Conservation (phyloP, 257 asterid species). For the Solanum tacnaense region DNA sequence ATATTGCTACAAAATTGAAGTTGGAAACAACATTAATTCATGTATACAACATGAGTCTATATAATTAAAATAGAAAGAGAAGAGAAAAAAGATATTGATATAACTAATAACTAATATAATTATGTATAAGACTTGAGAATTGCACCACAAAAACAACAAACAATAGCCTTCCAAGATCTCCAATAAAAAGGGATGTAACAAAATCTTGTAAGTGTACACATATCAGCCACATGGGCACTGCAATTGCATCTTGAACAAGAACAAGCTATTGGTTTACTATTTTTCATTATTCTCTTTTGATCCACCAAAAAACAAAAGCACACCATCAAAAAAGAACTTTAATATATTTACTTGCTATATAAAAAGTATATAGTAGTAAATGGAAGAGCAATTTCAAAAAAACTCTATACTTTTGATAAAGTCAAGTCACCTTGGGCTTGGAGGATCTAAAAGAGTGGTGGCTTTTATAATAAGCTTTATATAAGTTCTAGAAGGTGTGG, state of each 20-base stretch:
- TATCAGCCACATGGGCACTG: conserved; percentile 60
- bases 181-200: conserved; percentile 56
- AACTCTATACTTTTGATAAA: background rate
- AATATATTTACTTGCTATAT: background rate
- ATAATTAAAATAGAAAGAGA: background rate
- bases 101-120: background rate
- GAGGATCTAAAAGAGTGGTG: background rate
- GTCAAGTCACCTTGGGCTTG: background rate
- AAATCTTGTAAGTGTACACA: conserved; percentile 63
- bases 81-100: background rate
- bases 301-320: conserved; percentile 80
- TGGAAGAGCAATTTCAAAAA: background rate
- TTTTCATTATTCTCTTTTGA: conserved; percentile 43
- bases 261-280: conserved; percentile 61
- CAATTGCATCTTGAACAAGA: conserved; percentile 61
- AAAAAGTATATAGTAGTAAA: background rate
- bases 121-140: conserved; percentile 56
- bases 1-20: too few species aligned
- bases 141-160: conserved; percentile 59
- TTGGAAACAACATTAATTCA: too few species aligned
- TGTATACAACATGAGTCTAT: background rate
- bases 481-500: background rate
- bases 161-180: conserved; percentile 67
- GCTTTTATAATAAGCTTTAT: background rate
- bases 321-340: conserved; percentile 25